A percentile compares a stretch with the other conserved stretches of the same genome.
These are phyloP conservation scores for Lachancea lanzarotensis DNA, from an alignment of 805 yeast genomes.

Conservation along the genomic window DNA sequence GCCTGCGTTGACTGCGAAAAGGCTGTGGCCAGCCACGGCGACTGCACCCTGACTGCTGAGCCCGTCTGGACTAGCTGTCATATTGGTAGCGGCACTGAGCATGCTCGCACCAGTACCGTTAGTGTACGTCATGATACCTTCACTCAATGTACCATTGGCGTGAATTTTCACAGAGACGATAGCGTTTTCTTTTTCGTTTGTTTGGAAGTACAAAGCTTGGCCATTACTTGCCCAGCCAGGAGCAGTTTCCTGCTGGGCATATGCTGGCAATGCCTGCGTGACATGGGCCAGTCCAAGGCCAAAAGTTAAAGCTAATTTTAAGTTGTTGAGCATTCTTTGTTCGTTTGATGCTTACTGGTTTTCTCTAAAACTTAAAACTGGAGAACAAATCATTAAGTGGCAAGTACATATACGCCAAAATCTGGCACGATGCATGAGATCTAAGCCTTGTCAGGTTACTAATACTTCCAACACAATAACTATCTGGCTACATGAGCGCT, in stretches of 20 bases:
- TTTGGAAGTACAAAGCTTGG: conserved; percentile 7
- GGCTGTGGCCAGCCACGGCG: conserved; percentile 5
- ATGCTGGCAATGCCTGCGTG: background rate
- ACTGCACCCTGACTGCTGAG: conserved; percentile 10
- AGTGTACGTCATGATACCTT: conserved; percentile 4
- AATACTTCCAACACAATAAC: too few relatives aligned
- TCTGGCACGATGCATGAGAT: too few relatives aligned
- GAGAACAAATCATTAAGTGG: too few relatives aligned
- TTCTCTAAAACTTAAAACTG: too few relatives aligned
- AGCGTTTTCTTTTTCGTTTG: conserved; percentile 4
- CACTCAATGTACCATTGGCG: conserved; percentile 7
- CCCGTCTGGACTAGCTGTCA: conserved; percentile 9
- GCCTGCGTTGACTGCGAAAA: conserved; percentile 9
- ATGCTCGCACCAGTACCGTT: conserved; percentile 9
- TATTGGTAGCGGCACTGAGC: conserved; percentile 9
- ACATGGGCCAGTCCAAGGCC: background rate
- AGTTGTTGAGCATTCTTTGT: background rate
- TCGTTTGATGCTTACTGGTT: too few relatives aligned
- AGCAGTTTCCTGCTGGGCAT: background rate
- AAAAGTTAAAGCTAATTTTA: background rate
- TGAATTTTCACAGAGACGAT: conserved; percentile 4
- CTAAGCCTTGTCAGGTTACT: too few relatives aligned
- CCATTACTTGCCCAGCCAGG: background rate
- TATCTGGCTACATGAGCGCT: too few relatives aligned
- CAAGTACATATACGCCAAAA: too few relatives aligned